Base-by-base conservation (phyloP, 768 basidiomycete genomes). In the Fomitopsis serialis region DNA sequence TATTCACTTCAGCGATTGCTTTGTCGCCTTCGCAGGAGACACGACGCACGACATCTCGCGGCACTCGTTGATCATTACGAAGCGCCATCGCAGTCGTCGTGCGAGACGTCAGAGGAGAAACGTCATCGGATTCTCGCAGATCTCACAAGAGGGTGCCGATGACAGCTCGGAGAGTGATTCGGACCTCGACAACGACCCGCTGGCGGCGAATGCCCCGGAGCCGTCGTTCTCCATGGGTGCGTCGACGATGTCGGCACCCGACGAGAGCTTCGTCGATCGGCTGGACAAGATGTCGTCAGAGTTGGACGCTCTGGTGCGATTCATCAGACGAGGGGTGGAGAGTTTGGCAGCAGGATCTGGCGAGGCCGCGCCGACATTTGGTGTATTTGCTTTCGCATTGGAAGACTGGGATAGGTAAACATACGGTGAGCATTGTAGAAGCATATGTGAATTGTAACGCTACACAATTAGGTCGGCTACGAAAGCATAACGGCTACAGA, bases 371-470 rank as follows among this genome's bases (percentile, higher is more conserved):
- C 66, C 82, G 25, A 73, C 83, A 1, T 91, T 89, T 63, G 84
- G 80, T 1, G 75, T 88, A 29, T 70, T 92, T 48, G 85, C 87
- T 10, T 92, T 92, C 65, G 73, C 79, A 40, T 70, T 92, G 54
- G 86, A 91, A 50, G 89, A 89, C 63, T 92, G 89, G 88, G 87
- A 89, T 67, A 57, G 61, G 54, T 72, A 45, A 45, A 45, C 5
- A 19, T 27, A 45, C 44, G 21, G n/a, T 10, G 4, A 23, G 23
- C 25, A 45, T 45, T 10, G 8, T 19, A 23, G 6, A 32, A 6
- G 11, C 11, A 32, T 11, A 32, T 32, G 11, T 5, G 29, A 11
- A 11, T 32, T 11, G 11, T 32, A 32, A 32, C 29, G 29, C 29
- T 32, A 32, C 29, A 40, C 37, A 40, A 15, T 32, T 11, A 21